Evolutionary conservation across 805 yeast genomes (phyloP).

Genomic region (Limtongozyma cylindracea): DNA sequence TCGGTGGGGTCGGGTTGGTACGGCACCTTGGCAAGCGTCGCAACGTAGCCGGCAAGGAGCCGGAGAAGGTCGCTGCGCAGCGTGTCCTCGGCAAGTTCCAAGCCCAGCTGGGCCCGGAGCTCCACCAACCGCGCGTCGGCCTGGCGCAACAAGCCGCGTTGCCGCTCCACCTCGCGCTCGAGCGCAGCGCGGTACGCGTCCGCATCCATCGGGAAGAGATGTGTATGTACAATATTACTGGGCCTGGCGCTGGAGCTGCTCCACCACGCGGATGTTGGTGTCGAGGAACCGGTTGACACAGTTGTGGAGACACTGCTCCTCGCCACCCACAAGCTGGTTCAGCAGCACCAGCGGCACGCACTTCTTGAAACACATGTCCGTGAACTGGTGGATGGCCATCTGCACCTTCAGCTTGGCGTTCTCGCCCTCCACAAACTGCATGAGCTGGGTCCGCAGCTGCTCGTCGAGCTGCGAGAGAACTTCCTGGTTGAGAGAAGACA

Average conservation of each 20-base stretch:
- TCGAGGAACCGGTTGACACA: conserved; percentile 76
- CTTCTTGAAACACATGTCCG: conserved; percentile 76
- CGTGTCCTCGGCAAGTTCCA: no score
- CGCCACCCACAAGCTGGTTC: conserved; percentile 24
- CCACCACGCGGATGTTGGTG: conserved; percentile 66
- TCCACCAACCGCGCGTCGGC: no score
- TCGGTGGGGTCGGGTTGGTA: no score
- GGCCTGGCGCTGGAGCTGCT: conserved; percentile 15
- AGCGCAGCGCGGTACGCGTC: no score
- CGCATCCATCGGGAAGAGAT: neutral
- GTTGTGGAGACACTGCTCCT: conserved; percentile 50
- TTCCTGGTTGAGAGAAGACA: conserved; percentile 11
- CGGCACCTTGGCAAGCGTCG: no score
- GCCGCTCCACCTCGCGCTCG: no score
- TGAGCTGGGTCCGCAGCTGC: conserved; percentile 43
- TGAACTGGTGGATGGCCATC: conserved; percentile 65
- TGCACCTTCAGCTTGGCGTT: conserved; percentile 75
- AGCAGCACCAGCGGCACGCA: conserved; percentile 31
- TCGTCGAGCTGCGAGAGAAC: conserved; percentile 27
- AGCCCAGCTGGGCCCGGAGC: no score
- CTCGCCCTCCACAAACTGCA: conserved; percentile 57
- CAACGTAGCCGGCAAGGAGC: no score
- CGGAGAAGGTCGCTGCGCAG: no score
- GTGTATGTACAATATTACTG: conserved; percentile 1
- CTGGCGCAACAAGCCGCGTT: no score